A percentile compares a stretch with the other conserved stretches of the same genome.
Evolutionary conservation across 176 grass and related monocot species (phyloP).

Genomic region (Bothriochloa decipiens): DNA sequence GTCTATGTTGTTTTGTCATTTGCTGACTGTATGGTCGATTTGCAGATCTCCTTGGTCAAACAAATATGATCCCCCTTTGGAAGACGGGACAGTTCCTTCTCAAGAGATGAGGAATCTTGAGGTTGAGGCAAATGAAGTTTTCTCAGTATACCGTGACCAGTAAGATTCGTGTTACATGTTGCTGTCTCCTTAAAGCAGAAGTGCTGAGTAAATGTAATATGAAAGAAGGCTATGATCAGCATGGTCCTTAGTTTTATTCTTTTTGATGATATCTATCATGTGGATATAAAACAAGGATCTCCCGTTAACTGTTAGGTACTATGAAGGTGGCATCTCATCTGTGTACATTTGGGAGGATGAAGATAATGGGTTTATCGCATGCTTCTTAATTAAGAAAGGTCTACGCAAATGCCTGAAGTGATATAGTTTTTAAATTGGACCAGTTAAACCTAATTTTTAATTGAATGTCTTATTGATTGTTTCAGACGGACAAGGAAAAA

Average conservation of each 20-base stretch:
- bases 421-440: conserved; percentile 11
- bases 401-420: not conserved
- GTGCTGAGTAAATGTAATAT: conserved; percentile 11
- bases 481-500: conserved; percentile 84
- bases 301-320: conserved; percentile 71
- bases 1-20: not conserved
- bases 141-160: conserved; percentile 93
- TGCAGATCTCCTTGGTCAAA: conserved; percentile 98
- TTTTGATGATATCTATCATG: not conserved
- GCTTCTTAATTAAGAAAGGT: conserved; percentile 99
- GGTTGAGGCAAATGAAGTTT: conserved; percentile 91
- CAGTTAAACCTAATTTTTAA: conserved; percentile 6
- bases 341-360: conserved; percentile 97
- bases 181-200: not conserved
- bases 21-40: conserved; percentile 28
- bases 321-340: conserved; percentile 96
- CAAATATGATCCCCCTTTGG: conserved; percentile 81
- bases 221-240: conserved; percentile 24
- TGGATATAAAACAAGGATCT: conserved; percentile 12
- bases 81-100: conserved; percentile 88
- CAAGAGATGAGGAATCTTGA: conserved; percentile 78
- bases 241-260: not conserved
- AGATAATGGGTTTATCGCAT: conserved; percentile 77
- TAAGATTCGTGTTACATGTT: conserved; percentile 54
- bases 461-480: conserved; percentile 38